These are phyloP conservation scores for Ricinus communis DNA, from an alignment of 345 rosid species.

Conservation along the genomic window DNA sequence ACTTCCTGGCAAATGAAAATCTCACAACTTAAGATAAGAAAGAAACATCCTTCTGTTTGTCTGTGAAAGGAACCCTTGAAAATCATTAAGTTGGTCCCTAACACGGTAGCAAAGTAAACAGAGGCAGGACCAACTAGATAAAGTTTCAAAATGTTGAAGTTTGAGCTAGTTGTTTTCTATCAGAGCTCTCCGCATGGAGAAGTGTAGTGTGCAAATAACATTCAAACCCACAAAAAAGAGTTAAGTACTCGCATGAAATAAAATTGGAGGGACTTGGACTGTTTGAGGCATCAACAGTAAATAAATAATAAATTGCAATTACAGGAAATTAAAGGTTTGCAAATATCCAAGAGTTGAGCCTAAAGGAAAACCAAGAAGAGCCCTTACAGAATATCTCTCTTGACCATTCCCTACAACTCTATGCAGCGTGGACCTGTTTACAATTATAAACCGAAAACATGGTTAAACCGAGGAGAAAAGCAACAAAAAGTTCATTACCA, in stretches of 20 bases:
- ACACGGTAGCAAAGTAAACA: too few relatives aligned
- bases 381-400: conserved; percentile 78
- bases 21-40: background rate
- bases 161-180: background rate
- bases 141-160: background rate
- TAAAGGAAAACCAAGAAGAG: background rate
- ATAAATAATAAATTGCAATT: background rate
- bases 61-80: background rate
- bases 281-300: background rate
- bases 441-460: conserved; percentile 3
- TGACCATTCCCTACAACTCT: conserved; percentile 80
- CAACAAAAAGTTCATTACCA: background rate
- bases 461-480: background rate
- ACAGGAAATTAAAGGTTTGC: background rate
- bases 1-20: background rate
- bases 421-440: conserved; percentile 82
- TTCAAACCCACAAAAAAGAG: background rate
- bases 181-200: background rate
- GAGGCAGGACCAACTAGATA: background rate
- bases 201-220: background rate
- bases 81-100: background rate
- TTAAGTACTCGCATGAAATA: background rate
- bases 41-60: background rate
- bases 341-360: background rate
- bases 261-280: background rate